Percentiles rank a stretch among this genome's conserved stretches.
phyloP scores from a whole-genome alignment of 2,329 filamentous ascomycete genomes.

The Triangularia setosa region DNA sequence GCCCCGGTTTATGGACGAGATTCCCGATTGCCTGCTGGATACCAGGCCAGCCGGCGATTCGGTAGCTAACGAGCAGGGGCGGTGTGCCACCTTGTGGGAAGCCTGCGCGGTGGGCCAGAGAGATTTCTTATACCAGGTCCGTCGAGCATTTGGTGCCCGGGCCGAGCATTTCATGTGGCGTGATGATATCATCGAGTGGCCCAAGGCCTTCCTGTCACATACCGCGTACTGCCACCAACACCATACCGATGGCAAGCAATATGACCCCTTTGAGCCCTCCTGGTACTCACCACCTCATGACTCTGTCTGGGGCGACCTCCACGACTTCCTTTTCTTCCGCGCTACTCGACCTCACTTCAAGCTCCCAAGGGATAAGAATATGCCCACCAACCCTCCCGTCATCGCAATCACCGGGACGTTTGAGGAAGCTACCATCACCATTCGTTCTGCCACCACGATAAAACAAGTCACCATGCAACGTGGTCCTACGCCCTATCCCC shows the following conservation, averaged over 20 bases:
- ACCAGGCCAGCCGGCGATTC: slow-evolving; percentile 32
- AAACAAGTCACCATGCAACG: background rate
- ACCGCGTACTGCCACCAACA: background rate
- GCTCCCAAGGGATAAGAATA: background rate
- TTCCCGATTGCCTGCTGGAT: slow-evolving; percentile 16
- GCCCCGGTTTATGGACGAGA: slow-evolving; percentile 21
- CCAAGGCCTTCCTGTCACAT: slow-evolving; percentile 37
- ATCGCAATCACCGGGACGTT: slow-evolving; percentile 19
- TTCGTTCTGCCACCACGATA: background rate
- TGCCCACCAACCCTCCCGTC: background rate
- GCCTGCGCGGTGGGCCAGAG: slow-evolving; percentile 56
- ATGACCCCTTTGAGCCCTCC: background rate
- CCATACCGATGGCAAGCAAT: background rate
- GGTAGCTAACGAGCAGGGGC: slow-evolving; percentile 34
- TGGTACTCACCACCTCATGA: background rate
- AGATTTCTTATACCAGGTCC: slow-evolving; percentile 67
- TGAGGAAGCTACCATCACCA: background rate
- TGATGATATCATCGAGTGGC: slow-evolving; percentile 41
- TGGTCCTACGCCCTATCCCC: slow-evolving; percentile 9
- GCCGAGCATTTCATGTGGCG: slow-evolving; percentile 60
- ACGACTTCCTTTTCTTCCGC: slow-evolving; percentile 17
- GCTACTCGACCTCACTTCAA: background rate
- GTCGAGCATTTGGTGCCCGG: slow-evolving; percentile 68
- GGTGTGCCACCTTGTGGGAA: slow-evolving; percentile 42
- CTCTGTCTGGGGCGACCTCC: background rate